Conservation (phyloP, 768 basidiomycete genomes). For the Lepiota subincarnata region DNA sequence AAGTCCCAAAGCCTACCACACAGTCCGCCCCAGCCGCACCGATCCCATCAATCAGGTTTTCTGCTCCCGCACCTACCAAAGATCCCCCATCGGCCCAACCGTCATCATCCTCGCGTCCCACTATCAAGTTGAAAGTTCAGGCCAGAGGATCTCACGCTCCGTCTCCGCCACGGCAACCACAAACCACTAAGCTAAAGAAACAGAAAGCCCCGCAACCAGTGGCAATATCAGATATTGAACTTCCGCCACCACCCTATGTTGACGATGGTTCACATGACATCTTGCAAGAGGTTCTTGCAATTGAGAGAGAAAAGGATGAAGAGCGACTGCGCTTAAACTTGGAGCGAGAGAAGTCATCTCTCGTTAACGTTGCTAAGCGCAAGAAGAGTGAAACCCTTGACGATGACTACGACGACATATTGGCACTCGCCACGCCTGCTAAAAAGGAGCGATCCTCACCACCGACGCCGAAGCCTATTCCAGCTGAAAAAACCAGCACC, state of each 20-base stretch:
- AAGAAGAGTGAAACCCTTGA: conserved; percentile 39
- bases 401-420: conserved; percentile 57
- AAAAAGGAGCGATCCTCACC: conserved; percentile 53
- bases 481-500: background rate
- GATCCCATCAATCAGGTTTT: conserved; percentile 30
- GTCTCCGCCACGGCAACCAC: conserved; percentile 29
- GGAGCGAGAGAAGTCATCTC: conserved; percentile 35
- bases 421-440: conserved; percentile 56
- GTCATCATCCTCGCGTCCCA: conserved; percentile 43
- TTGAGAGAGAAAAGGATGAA: conserved; percentile 65
- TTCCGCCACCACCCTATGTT: conserved; percentile 61
- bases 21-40: background rate
- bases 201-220: conserved; percentile 30
- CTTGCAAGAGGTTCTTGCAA: conserved; percentile 76
- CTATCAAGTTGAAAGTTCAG: conserved; percentile 63
- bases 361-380: conserved; percentile 48
- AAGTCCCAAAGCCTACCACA: conserved; percentile 5
- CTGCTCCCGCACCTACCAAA: conserved; percentile 35
- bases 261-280: conserved; percentile 83
- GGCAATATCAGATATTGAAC: conserved; percentile 34
- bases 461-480: conserved; percentile 26
- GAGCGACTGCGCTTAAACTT: conserved; percentile 40
- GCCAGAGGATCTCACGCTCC: conserved; percentile 30
- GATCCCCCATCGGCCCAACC: conserved; percentile 16
- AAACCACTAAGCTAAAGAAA: conserved; percentile 32